Base-by-base conservation (phyloP, 371 early-diverging fungal species). In the Circinella umbellata region DNA sequence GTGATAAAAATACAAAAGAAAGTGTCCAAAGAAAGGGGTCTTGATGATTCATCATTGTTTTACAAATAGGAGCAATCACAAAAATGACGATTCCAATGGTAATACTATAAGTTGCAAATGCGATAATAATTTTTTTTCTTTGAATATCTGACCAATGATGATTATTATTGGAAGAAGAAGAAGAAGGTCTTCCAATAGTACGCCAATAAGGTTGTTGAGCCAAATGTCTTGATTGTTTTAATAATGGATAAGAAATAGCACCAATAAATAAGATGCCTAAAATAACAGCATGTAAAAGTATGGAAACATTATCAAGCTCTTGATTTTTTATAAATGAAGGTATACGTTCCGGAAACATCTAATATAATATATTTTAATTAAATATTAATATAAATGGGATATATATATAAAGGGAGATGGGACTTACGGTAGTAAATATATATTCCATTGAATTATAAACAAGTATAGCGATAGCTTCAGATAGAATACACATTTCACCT, bases 201-300 rank as follows among this genome's bases (percentile, higher is more conserved):
- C 86, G 73, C 79, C 81, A 85, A 63, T 82, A 80, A n/a, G 81
- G 82, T 62, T 71, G 77, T 63, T 82, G 87, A 2, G 86, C 87
- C 34, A 82, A 73, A 51, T 70, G 76, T 42, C 89, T 77, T 2
- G 85, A 86, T 46, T 75, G 73, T 63, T 85, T 78, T 27, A 93
- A 69, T 4, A 91, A 69, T 2, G 91, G 91, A 36, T 78, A 79
- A 3, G 83, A 59, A 2, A 87, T 20, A 8, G 87, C 67, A 6
- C 93, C 92, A 61, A 92, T 88, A 35, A 92, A 70, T 4, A 92
- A 39, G 85, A 92, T 92, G 0, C 94, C 94, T 14, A 91, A 74
- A n/a, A 92, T 76, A 5, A 93, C 70, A 0, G 81, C 81, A 74
- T 85, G 80, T 20, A 76, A 67, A 4, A 78, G 64, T 60, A 87